A percentile compares a stretch with the other conserved stretches of the same genome.
phyloP scores from a whole-genome alignment of 345 rosid genomes.

The Salix exigua region DNA sequence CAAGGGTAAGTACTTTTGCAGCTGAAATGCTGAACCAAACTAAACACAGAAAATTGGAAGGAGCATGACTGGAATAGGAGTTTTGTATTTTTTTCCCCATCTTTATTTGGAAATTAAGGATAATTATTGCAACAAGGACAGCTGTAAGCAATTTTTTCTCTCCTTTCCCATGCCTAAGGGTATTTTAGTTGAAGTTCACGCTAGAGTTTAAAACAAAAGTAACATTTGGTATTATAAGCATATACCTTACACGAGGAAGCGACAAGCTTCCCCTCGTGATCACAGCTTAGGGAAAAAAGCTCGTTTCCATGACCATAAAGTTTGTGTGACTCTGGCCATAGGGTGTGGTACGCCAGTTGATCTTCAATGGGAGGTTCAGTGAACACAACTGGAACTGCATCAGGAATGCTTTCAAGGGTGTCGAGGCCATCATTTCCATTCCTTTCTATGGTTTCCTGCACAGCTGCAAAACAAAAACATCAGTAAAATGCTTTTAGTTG shows the following conservation, averaged over 20 bases:
- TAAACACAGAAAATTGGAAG: neutral
- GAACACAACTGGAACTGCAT: slow-evolving; percentile 83
- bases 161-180: neutral
- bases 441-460: slow-evolving; percentile 41
- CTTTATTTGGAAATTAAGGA: neutral
- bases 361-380: slow-evolving; percentile 91
- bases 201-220: neutral
- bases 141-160: neutral
- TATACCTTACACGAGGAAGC: slow-evolving; percentile 96
- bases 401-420: slow-evolving; percentile 85
- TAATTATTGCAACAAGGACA: neutral
- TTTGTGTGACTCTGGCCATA: slow-evolving; percentile 96
- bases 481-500: slow-evolving; percentile 4
- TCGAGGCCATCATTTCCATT: slow-evolving; percentile 59
- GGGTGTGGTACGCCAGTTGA: slow-evolving; percentile 80
- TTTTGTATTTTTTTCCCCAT: neutral
- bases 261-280: slow-evolving; percentile 68
- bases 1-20: neutral
- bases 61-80: neutral
- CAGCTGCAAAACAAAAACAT: slow-evolving; percentile 46
- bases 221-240: neutral
- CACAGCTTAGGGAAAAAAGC: slow-evolving; percentile 72
- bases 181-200: neutral
- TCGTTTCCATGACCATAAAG: slow-evolving; percentile 96
- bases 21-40: neutral